Evolutionary conservation across 768 basidiomycete species (phyloP).

Genomic region (Amanita subjunquillea): DNA sequence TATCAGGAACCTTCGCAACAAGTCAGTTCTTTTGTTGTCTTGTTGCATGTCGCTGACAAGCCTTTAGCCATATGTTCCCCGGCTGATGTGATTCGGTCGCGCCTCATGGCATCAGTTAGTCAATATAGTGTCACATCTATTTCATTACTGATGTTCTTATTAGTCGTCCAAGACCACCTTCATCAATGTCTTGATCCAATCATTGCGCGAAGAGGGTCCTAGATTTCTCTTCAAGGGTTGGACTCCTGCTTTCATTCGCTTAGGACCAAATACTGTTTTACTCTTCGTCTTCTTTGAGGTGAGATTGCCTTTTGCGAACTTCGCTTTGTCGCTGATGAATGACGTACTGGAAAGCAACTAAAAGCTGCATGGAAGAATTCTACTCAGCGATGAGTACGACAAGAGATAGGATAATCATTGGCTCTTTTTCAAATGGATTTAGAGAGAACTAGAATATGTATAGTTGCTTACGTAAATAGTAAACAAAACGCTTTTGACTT

Average conservation of each 20-base stretch:
- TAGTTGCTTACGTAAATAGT: background rate
- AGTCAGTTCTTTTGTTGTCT: slow-evolving; percentile 28
- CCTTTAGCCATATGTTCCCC: slow-evolving; percentile 65
- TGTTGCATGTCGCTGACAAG: slow-evolving; percentile 3
- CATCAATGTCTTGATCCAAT: slow-evolving; percentile 41
- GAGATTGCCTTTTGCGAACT: slow-evolving; percentile 6
- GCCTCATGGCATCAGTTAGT: slow-evolving; percentile 67
- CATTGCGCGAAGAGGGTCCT: slow-evolving; percentile 64
- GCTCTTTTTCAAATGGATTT: too few species aligned
- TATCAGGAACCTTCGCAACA: slow-evolving; percentile 70
- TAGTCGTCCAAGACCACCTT: slow-evolving; percentile 43
- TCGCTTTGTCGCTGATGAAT: background rate
- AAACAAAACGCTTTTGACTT: too few species aligned
- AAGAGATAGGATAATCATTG: too few species aligned
- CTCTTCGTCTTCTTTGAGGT: slow-evolving; percentile 85
- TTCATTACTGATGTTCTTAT: background rate
- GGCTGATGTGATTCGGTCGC: slow-evolving; percentile 65
- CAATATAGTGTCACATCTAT: background rate
- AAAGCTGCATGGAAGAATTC: slow-evolving; percentile 46
- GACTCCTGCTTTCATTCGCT: slow-evolving; percentile 79
- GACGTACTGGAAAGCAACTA: slow-evolving; percentile 41
- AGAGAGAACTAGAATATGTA: too few species aligned
- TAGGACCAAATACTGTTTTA: slow-evolving; percentile 77
- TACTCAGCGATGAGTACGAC: background rate
- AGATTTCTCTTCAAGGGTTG: slow-evolving; percentile 81